Base-by-base conservation (phyloP, 176 grass and related monocot genomes). In the Carex scoparia region DNA sequence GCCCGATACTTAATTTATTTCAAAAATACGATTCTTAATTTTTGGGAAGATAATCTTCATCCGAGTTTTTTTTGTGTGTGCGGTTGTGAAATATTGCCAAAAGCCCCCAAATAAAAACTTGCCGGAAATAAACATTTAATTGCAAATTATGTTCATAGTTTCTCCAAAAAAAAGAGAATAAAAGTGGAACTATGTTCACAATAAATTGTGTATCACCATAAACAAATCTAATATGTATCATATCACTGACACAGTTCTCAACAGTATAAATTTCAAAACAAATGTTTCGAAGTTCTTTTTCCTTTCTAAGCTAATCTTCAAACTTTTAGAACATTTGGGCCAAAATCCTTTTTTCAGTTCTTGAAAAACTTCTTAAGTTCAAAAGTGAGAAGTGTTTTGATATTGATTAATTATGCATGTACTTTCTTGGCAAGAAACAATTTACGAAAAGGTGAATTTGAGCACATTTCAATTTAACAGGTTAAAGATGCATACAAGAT, bases 401-500 rank as follows among this genome's bases (percentile, higher is more conserved):
- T 7, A 44, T 38, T 44, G 19, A 71, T 71, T 71, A 44, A 0
- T 71, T 46, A 71, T 71, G 38, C 38, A 46, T 23, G 23, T 71
- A 16, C 19, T 71, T 19, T 70, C 13, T 61, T 18, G 6, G 42
- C 16, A 61, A 60, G 15, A 80, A 62, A 61, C 4, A 63, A 58
- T 81, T 61, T 62, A 42, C 9, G 15, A 30, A 32, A 82, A 82
- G 63, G 37, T 82, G 27, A 65, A 16, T 68, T 83, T 31, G 4
- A 68, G 30, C 32, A 83, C 19, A 9, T 49, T 46, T 68, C 46
- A 83, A 44, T 51, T 53, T 51, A 27, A 83, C 62, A 83, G 80
- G 60, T 92, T 4, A 87, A 94, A 60, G 93, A 90, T 5, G 93
- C 96, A 31, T 99, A 90, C 88, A 92, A 93, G 54, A 95, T 99